Conservation (phyloP, 352 stramenopile species). For the Phytophthora cryptogea region DNA sequence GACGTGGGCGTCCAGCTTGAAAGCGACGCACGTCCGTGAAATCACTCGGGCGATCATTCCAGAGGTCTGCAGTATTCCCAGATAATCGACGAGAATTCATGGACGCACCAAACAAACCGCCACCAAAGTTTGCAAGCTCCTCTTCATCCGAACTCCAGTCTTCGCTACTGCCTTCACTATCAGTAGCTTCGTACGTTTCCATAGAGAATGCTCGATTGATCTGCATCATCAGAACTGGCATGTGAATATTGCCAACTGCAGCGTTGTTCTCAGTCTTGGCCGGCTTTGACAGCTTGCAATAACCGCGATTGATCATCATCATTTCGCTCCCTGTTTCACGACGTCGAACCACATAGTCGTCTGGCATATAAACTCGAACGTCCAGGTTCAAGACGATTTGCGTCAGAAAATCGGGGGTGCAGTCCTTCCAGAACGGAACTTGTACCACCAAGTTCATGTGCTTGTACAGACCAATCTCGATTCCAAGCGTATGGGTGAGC, state of each 20-base stretch:
- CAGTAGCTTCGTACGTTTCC: too few species aligned
- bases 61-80: too few species aligned
- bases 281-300: background rate
- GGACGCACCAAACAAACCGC: too few species aligned
- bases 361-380: slow-evolving; percentile 46
- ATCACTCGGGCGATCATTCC: too few species aligned
- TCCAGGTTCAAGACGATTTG: slow-evolving; percentile 39
- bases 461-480: slow-evolving; percentile 47
- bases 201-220: too few species aligned
- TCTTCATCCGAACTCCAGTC: too few species aligned
- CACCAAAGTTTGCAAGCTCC: too few species aligned
- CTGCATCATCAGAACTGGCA: background rate
- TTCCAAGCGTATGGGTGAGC: slow-evolving; percentile 41
- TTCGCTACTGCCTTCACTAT: too few species aligned
- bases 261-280: background rate
- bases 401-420: slow-evolving; percentile 42
- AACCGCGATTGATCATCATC: slow-evolving; percentile 5
- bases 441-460: slow-evolving; percentile 41
- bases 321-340: slow-evolving; percentile 5
- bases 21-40: too few species aligned
- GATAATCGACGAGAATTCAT: too few species aligned
- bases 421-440: slow-evolving; percentile 48
- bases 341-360: slow-evolving; percentile 12
- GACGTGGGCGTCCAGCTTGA: too few species aligned
- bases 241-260: background rate